Percentiles rank a stretch among this genome's conserved stretches.
phyloP scores from a whole-genome alignment of 345 rosid genomes.

The Xanthoceras sorbifolium region DNA sequence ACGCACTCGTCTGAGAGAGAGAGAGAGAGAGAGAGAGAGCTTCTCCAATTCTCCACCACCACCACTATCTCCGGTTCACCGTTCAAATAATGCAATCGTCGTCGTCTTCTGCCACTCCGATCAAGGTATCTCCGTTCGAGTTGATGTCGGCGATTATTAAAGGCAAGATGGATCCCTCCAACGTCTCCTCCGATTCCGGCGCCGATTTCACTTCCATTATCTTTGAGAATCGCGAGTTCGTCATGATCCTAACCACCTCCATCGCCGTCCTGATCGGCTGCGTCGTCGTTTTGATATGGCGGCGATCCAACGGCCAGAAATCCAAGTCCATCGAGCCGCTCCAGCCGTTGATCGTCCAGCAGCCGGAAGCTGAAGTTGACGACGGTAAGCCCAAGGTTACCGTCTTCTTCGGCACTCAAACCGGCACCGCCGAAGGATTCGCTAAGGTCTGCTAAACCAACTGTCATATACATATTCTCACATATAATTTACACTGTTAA shows the following conservation, averaged over 20 bases:
- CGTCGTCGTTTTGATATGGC: conserved; percentile 71
- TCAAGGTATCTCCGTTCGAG: conserved; percentile 70
- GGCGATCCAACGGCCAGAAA: conserved; percentile 63
- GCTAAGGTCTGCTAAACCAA: conserved; percentile 60
- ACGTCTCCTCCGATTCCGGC: conserved; percentile 53
- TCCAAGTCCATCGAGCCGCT: conserved; percentile 45
- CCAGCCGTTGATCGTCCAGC: conserved; percentile 58
- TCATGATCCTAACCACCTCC: conserved; percentile 78
- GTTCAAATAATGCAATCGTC: conserved; percentile 16
- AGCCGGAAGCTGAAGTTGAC: conserved; percentile 60
- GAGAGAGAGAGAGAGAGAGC: conserved; percentile 28
- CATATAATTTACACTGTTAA: too few species aligned
- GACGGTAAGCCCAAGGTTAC: conserved; percentile 79
- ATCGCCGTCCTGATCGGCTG: conserved; percentile 88
- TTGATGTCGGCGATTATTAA: conserved; percentile 78
- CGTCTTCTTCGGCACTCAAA: conserved; percentile 90
- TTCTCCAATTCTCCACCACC: conserved; percentile 17
- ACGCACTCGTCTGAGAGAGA: not conserved
- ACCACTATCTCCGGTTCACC: not conserved
- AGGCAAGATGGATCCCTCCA: conserved; percentile 69
- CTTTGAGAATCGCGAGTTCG: conserved; percentile 72
- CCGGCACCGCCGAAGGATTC: conserved; percentile 97
- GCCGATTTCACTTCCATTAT: conserved; percentile 55
- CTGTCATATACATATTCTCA: too few species aligned
- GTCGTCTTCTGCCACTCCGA: conserved; percentile 27